Evolutionary conservation across 148 eudicot species (phyloP).

Genomic region (Pharnaceum exiguum): DNA sequence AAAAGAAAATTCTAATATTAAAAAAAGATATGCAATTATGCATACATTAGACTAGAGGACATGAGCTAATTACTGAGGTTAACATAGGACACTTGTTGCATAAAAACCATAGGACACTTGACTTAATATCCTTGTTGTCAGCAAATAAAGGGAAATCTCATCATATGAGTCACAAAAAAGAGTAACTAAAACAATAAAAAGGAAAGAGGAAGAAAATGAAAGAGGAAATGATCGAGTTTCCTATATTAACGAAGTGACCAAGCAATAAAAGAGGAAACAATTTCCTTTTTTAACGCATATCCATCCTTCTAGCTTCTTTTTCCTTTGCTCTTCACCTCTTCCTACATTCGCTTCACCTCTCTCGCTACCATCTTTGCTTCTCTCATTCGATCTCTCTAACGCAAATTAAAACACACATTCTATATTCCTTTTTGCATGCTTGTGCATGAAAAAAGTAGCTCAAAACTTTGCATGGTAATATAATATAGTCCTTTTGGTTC

Average conservation of each 20-base stretch:
- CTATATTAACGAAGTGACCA: slow-evolving; percentile 1
- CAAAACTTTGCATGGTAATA: not conserved
- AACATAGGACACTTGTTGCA: not conserved
- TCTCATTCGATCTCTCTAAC: not conserved
- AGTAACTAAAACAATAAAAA: not conserved
- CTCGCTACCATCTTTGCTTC: not conserved
- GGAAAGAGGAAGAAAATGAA: not conserved
- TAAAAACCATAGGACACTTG: not conserved
- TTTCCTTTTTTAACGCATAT: slow-evolving; percentile 33
- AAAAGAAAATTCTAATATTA: too few species aligned
- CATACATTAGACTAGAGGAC: too few species aligned
- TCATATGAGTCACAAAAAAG: not conserved
- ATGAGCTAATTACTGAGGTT: too few species aligned
- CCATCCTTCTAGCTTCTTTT: slow-evolving; percentile 24
- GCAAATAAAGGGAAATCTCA: not conserved
- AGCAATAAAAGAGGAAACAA: slow-evolving; percentile 20
- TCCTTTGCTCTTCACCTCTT: not conserved
- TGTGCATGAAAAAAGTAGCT: too few species aligned
- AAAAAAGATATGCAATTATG: too few species aligned
- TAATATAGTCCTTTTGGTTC: not conserved
- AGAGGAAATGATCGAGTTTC: slow-evolving; percentile 8
- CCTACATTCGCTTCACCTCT: not conserved
- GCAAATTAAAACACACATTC: not conserved
- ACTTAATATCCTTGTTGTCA: not conserved
- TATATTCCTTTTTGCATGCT: not conserved